These are phyloP conservation scores for Aspergillus versicolor DNA, from an alignment of 2,329 filamentous ascomycete species.

Conservation along the genomic window DNA sequence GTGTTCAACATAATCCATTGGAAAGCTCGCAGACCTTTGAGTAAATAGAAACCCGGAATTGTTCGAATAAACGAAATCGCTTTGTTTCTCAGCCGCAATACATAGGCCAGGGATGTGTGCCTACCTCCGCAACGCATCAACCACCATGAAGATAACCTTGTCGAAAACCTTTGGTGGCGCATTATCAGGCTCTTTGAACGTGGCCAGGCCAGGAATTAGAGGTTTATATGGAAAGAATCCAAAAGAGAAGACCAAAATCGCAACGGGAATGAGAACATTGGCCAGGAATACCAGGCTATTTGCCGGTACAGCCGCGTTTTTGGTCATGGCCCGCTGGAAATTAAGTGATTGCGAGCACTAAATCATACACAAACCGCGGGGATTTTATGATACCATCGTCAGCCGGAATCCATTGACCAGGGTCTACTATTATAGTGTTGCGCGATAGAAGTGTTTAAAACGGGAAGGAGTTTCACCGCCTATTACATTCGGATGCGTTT, in stretches of 20 bases:
- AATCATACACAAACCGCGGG: background rate
- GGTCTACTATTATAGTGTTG: background rate
- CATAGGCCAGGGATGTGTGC: constrained; percentile 12
- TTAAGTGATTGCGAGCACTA: background rate
- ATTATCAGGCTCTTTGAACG: constrained; percentile 55
- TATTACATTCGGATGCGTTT: background rate
- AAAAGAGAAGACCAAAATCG: constrained; percentile 74
- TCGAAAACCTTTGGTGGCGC: constrained; percentile 74
- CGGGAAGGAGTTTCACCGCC: background rate
- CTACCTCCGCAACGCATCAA: constrained; percentile 88
- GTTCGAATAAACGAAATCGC: constrained; percentile 87
- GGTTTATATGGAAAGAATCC: constrained; percentile 99
- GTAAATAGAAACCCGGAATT: constrained; percentile 82
- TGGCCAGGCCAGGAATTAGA: constrained; percentile 79
- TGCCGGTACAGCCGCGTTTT: constrained; percentile 24
- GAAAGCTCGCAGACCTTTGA: constrained; percentile 62
- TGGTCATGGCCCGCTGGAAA: constrained; percentile 4
- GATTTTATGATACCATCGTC: background rate
- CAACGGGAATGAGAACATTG: constrained; percentile 74
- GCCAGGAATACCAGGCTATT: constrained; percentile 57
- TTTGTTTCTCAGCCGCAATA: constrained; percentile 40
- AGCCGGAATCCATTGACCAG: background rate
- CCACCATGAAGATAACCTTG: constrained; percentile 93
- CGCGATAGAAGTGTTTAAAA: background rate
- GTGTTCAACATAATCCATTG: background rate